Conservation (phyloP, 306 rosid genomes). For the Hippophae gyantsensis region DNA sequence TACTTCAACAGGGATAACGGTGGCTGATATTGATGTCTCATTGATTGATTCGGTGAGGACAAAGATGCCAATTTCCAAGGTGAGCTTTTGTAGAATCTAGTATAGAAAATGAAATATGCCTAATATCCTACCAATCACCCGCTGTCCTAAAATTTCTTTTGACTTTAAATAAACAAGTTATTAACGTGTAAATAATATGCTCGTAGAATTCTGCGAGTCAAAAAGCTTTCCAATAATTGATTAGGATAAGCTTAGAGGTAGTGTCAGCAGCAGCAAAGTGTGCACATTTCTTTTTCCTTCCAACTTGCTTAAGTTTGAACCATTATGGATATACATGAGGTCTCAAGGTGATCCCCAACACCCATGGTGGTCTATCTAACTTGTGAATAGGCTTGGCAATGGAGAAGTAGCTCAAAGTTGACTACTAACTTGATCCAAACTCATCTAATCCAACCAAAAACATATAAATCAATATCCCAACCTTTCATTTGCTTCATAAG, state of each 20-base stretch:
- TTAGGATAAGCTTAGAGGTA: neutral
- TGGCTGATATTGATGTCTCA: no score
- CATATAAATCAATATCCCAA: no score
- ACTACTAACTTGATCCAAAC: no score
- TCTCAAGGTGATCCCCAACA: no score
- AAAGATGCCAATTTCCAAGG: conserved; percentile 84
- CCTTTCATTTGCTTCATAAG: neutral
- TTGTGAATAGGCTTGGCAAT: no score
- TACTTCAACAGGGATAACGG: conserved; percentile 53
- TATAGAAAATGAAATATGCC: neutral
- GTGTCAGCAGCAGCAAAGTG: neutral
- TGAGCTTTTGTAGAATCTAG: conserved; percentile 15
- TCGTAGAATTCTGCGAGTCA: neutral
- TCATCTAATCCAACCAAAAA: neutral
- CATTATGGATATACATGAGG: no score
- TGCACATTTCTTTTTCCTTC: no score
- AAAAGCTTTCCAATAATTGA: neutral
- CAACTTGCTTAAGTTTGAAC: no score
- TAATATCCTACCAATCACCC: neutral
- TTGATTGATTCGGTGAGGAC: conserved; percentile 21
- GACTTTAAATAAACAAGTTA: neutral
- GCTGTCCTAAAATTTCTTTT: neutral
- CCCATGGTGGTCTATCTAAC: no score
- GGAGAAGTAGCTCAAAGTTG: no score
- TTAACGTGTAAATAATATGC: neutral